phyloP scores from a whole-genome alignment of 139 green algal species.

The Chlamydomonas urium region DNA sequence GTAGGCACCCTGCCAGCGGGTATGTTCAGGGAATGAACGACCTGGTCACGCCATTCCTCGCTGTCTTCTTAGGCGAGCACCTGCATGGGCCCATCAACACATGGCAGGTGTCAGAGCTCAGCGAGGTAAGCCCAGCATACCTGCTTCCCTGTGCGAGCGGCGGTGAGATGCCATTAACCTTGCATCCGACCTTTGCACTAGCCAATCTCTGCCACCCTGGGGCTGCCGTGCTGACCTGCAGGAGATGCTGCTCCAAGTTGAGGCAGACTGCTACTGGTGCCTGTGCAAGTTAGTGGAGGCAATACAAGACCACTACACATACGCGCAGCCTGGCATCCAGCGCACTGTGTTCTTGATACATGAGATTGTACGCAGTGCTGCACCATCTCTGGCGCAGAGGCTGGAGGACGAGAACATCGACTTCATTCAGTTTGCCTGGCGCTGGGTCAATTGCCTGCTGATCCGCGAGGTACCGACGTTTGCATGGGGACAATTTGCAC shows the following conservation, averaged over 20 bases:
- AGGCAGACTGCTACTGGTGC: slow-evolving; percentile 98
- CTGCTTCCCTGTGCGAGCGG: no score
- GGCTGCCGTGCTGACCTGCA: slow-evolving; percentile 21
- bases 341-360: slow-evolving; percentile 69
- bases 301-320: slow-evolving; percentile 95
- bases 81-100: slow-evolving; percentile 54
- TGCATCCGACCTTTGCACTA: no score
- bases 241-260: slow-evolving; percentile 66
- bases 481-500: no score
- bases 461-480: slow-evolving; percentile 85
- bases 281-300: slow-evolving; percentile 84
- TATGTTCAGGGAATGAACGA: slow-evolving; percentile 99
- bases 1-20: slow-evolving; percentile 84
- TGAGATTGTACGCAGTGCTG: slow-evolving; percentile 1
- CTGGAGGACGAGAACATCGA: slow-evolving; percentile 82
- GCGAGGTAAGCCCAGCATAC: slow-evolving; percentile 37
- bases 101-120: slow-evolving; percentile 55
- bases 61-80: slow-evolving; percentile 83
- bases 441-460: slow-evolving; percentile 98
- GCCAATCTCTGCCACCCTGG: neutral
- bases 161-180: no score
- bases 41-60: slow-evolving; percentile 92
- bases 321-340: slow-evolving; percentile 95
- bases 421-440: slow-evolving; percentile 96
- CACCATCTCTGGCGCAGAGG: slow-evolving; percentile 37